Percentiles rank a stretch among this genome's conserved stretches.
phyloP scores from a whole-genome alignment of 1,139 yeast species.

The Taiozyma onychis region DNA sequence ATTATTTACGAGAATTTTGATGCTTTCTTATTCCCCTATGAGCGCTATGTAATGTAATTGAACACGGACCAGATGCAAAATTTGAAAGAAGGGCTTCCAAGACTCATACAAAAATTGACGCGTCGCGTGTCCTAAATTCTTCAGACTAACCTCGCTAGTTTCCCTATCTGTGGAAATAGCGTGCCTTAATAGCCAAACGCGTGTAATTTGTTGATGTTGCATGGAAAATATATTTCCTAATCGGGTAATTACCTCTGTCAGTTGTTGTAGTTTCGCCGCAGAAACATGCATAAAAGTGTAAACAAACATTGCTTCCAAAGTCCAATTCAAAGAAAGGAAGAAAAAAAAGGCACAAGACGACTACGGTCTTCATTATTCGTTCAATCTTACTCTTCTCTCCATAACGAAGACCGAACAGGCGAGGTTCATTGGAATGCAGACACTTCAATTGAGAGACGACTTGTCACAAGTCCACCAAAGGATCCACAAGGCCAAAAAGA shows the following conservation, averaged over 20 bases:
- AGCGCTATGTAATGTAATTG: neutral
- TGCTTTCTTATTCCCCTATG: neutral
- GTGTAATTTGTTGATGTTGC: neutral
- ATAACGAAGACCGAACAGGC: neutral
- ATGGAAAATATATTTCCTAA: neutral
- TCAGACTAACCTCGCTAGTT: neutral
- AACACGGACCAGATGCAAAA: neutral
- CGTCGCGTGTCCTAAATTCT: neutral
- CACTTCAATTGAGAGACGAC: conserved; percentile 2
- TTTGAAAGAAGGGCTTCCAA: neutral
- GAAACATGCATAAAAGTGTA: neutral
- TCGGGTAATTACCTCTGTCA: neutral
- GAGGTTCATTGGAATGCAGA: neutral
- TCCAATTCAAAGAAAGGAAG: neutral
- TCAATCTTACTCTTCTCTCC: neutral
- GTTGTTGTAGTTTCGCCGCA: neutral
- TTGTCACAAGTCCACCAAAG: neutral
- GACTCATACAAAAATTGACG: neutral
- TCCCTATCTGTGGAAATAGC: neutral
- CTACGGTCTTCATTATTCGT: neutral
- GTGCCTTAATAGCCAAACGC: neutral
- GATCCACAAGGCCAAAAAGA: conserved; percentile 34
- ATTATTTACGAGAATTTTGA: neutral
- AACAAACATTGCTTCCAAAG: neutral
- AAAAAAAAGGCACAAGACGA: neutral